Evolutionary conservation across 176 grass and related monocot genomes (phyloP), one percentile per base, ranked within the genome.

Genomic region (Rhynchospora pubera): DNA sequence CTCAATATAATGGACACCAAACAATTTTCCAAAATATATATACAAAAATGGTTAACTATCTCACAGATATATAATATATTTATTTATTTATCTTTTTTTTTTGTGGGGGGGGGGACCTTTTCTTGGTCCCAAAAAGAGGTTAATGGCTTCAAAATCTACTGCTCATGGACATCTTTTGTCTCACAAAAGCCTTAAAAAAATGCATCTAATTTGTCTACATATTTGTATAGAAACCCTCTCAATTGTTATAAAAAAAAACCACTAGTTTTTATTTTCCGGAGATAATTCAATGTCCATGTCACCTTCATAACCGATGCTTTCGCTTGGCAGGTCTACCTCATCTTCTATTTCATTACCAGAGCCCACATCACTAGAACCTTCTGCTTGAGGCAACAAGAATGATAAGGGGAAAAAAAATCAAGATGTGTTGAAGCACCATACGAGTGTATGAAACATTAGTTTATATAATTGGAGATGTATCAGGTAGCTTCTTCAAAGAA

Each of bases 261-360:
- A 65, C 42, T 81, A 81, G 42, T 13, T 80, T 62, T 48, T 45
- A 60, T 80, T 39, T 58, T 62, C 57, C 65, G 42, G 24, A 43
- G 28, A 23, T 65, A 5, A 2, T 16, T 65, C 79, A 45, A 51
- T 48, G 62, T 81, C 79, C 6, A 39, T 47, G 42, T 80, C 77
- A 46, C 79, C 79, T 45, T 81, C 79, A 65, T 81, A 81, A 10
- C 79, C 79, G 30, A 24, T 63, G 45, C 9, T 81, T 52, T 81
- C 61, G 8, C 59, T 81, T 28, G 60, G 79, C n/a, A 15, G 34
- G 19, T 26, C 60, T 51, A 45, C 23, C 30, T 52, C 58, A 64
- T 64, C 79, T 65, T 45, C 79, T 10, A 51, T 45, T 39, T 63
- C 58, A 65, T 81, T 65, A 6, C 60, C 79, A 10, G 71, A 75